Percentiles rank a stretch among this genome's conserved stretches.
These are phyloP conservation scores for Kregervanrija delftensis DNA, from an alignment of 805 yeast genomes.

Conservation along the genomic window DNA sequence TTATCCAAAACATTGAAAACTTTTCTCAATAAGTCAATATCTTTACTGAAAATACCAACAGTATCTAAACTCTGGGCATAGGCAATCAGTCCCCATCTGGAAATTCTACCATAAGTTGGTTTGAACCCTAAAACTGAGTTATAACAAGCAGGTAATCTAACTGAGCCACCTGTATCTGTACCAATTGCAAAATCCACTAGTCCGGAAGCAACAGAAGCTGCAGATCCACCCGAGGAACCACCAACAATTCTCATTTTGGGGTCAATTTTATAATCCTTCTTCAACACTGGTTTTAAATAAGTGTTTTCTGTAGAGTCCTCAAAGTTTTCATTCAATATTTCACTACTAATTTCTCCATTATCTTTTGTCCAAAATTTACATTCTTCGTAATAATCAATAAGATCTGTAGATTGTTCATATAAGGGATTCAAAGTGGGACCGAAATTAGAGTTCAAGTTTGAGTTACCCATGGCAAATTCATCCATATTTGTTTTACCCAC, in stretches of 20 bases:
- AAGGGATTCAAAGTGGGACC: constrained; percentile 56
- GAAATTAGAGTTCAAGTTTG: constrained; percentile 46
- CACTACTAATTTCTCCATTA: constrained; percentile 3
- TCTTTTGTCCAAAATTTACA: constrained; percentile 20
- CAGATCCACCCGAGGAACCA: constrained; percentile 95
- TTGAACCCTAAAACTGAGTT: constrained; percentile 83
- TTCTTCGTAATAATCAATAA: constrained; percentile 18
- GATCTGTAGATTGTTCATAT: constrained; percentile 17
- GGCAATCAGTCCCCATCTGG: constrained; percentile 87
- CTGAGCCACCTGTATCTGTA: constrained; percentile 97
- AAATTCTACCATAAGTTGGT: constrained; percentile 87
- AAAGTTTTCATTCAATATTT: background rate
- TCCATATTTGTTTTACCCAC: constrained; percentile 89
- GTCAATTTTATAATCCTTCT: constrained; percentile 10
- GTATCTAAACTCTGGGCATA: constrained; percentile 95
- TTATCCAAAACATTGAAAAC: constrained; percentile 54
- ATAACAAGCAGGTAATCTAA: constrained; percentile 85
- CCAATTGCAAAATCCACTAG: constrained; percentile 76
- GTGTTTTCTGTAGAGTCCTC: constrained; percentile 1
- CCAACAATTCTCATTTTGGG: constrained; percentile 49
- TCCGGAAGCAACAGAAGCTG: constrained; percentile 79
- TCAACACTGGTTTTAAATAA: constrained; percentile 15
- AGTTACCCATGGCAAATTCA: constrained; percentile 96
- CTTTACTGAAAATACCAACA: constrained; percentile 70
- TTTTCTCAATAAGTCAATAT: constrained; percentile 34